Conservation (phyloP, 257 asterid species). For the Solanum arcanum region DNA sequence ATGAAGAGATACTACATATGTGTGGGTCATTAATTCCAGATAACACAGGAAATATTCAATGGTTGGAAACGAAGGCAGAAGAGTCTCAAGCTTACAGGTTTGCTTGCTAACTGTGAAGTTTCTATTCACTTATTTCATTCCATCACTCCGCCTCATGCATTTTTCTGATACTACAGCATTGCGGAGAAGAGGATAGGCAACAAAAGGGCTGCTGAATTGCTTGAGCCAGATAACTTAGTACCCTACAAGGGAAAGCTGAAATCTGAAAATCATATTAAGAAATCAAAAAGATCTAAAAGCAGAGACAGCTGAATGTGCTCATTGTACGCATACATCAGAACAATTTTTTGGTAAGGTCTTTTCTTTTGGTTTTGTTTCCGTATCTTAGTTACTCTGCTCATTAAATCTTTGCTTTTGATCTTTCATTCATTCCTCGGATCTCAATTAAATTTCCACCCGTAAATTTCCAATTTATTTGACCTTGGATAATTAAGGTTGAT, state of each 20-base stretch:
- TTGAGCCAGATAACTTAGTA: background rate
- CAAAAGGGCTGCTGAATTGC: background rate
- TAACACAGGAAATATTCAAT: slow-evolving; percentile 50
- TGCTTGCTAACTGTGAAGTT: background rate
- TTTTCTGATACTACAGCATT: background rate
- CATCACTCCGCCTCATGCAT: background rate
- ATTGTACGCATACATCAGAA: background rate
- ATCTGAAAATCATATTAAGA: background rate
- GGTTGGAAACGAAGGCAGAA: slow-evolving; percentile 55
- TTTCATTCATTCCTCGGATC: background rate
- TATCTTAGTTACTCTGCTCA: background rate
- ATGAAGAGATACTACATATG: slow-evolving; percentile 65
- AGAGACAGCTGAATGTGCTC: background rate
- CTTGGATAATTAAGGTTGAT: background rate
- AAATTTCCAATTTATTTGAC: background rate
- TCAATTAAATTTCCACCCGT: background rate
- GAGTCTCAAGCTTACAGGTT: slow-evolving; percentile 62
- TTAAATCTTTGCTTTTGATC: background rate
- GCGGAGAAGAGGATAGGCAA: background rate
- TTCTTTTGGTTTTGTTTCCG: background rate
- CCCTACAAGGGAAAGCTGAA: background rate
- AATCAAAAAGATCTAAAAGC: background rate
- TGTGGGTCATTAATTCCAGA: slow-evolving; percentile 50
- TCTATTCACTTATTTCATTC: background rate
- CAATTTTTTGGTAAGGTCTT: background rate